Evolutionary conservation across 1,284 basidiomycete species (phyloP), one percentile per base, ranked within the genome.

Genomic region (Heterobasidion annosum): DNA sequence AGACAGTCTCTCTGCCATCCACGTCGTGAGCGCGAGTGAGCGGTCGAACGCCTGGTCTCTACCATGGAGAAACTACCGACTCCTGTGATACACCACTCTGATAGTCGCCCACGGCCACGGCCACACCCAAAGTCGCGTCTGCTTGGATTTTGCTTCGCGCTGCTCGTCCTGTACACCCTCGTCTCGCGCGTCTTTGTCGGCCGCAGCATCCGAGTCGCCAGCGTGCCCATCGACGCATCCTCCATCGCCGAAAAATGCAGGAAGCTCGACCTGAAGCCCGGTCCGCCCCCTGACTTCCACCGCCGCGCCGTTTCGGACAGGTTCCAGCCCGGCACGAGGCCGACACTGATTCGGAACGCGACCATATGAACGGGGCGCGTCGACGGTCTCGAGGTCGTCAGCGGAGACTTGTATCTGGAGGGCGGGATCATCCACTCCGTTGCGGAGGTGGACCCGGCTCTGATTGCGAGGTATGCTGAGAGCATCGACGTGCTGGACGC

Each of bases 351-450:
- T 61, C 76, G 77, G 65, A 93, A 95, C 66, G 90, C 82, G 1
- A 83, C 81, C 0, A 76, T 96, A 16, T 91, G 91, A 77, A 92
- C 88, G 0, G 91, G 91, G 16, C 78, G 77, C 48, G 68, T 82
- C 37, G 79, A 83, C 51, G 85, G 83, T 5, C 78, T 76, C 16
- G 81, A 87, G 60, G 70, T 88, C 40, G 65, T 89, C 16, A 69
- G 76, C 33, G 85, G 82, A 4, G 82, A 84, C 60, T 65, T 86
- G 47, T 67, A 82, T 25, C 67, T 87, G 45, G 77, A 83, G 60
- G 74, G 76, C 45, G 84, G 83, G 7, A 69, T 85, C 25, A 68
- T 87, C 53, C 78, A 74, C 62, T 73, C 70, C 1, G 68, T 85
- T 51, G 83, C 82, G n/a, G 71, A 74, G 53, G 70, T 83, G 50